phyloP scores from a whole-genome alignment of 2,329 filamentous ascomycete species.

The Colletotrichum tamarilloi region DNA sequence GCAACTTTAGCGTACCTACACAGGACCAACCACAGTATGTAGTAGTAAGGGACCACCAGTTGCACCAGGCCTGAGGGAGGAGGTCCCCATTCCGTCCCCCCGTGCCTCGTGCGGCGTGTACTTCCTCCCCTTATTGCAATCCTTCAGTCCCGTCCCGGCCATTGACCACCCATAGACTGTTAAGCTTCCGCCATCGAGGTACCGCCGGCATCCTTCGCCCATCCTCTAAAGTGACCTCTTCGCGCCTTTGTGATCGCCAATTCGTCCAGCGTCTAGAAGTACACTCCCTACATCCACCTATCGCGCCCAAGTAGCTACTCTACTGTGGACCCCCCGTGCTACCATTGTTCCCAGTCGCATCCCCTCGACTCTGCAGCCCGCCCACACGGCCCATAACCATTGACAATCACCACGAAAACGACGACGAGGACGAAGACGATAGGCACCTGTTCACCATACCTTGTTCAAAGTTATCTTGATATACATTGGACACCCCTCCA shows the following conservation, averaged over 20 bases:
- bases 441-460: neutral
- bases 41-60: too few relatives aligned
- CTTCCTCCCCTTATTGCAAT: neutral
- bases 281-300: neutral
- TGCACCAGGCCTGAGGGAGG: neutral
- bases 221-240: neutral
- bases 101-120: too few relatives aligned
- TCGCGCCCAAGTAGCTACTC: neutral
- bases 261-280: neutral
- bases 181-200: neutral
- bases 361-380: neutral
- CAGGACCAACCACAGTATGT: too few relatives aligned
- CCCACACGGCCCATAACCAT: neutral
- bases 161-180: neutral
- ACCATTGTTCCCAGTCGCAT: neutral
- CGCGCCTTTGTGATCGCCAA: neutral
- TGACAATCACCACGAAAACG: neutral
- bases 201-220: neutral
- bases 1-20: neutral
- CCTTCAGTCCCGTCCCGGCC: neutral
- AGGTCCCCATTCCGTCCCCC: neutral
- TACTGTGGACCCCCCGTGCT: neutral
- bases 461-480: too few relatives aligned
- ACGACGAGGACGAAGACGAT: neutral
- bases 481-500: neutral